Conservation (phyloP, 2,329 filamentous ascomycete species). For the Periconia sp. region DNA sequence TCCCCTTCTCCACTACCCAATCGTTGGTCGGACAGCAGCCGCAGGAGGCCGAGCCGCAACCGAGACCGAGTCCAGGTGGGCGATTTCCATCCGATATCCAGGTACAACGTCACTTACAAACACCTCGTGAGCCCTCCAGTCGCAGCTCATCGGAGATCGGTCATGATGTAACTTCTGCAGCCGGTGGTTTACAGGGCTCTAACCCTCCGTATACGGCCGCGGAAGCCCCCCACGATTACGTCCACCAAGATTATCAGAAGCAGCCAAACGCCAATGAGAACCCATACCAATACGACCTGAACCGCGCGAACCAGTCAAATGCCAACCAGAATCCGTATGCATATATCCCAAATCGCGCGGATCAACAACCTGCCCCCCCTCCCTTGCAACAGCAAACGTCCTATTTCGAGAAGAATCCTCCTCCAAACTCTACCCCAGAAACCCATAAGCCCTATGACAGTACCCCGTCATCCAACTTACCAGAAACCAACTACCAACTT, state of each 20-base stretch:
- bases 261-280: constrained; percentile 7
- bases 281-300: constrained; percentile 11
- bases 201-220: constrained; percentile 25
- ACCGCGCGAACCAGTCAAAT: constrained; percentile 7
- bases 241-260: constrained; percentile 1
- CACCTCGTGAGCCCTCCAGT: constrained; percentile 77
- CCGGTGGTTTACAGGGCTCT: constrained; percentile 55
- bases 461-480: neutral
- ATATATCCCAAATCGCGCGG: constrained; percentile 12
- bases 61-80: constrained; percentile 87
- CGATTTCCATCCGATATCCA: constrained; percentile 94
- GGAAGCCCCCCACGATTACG: constrained; percentile 19
- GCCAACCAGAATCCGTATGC: constrained; percentile 11
- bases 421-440: neutral
- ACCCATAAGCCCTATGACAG: neutral
- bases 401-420: constrained; percentile 16
- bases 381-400: constrained; percentile 10
- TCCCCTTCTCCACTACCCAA: constrained; percentile 65
- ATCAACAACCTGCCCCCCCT: constrained; percentile 11
- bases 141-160: constrained; percentile 67
- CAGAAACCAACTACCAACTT: constrained; percentile 2
- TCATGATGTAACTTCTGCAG: constrained; percentile 61
- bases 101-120: constrained; percentile 82
- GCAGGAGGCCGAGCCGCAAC: constrained; percentile 49
- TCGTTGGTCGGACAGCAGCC: constrained; percentile 41